phyloP scores from a whole-genome alignment of 768 basidiomycete species.

The Suillus variegatus region DNA sequence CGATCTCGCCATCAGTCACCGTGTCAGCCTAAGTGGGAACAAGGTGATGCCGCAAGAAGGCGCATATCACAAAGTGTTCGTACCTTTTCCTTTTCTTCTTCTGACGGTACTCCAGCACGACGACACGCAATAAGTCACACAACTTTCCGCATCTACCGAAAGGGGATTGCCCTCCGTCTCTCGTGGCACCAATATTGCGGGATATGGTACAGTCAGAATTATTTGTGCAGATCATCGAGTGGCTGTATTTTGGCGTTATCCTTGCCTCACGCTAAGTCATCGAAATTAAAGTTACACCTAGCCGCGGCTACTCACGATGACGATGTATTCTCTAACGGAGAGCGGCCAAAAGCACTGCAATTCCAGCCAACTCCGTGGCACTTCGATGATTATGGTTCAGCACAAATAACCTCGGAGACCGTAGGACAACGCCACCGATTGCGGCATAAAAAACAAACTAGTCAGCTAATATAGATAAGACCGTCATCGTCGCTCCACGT shows the following conservation, averaged over 20 bases:
- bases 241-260: not conserved
- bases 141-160: not conserved
- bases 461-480: not conserved
- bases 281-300: not conserved
- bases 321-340: not conserved
- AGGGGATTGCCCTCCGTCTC: not conserved
- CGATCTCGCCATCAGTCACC: conserved; percentile 39
- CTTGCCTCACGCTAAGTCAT: not conserved
- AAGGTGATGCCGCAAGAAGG: not conserved
- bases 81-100: not conserved
- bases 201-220: not conserved
- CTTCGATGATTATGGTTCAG: not conserved
- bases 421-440: not conserved
- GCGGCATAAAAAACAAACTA: not conserved
- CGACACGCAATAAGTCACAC: not conserved
- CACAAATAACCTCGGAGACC: conserved; percentile 1
- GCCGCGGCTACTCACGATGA: not conserved
- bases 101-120: not conserved
- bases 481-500: not conserved
- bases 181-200: not conserved
- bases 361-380: not conserved
- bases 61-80: not conserved
- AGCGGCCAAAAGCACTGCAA: not conserved
- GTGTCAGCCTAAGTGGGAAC: not conserved
- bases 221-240: not conserved